Evolutionary conservation across 2,329 filamentous ascomycete species (phyloP), one percentile per base, ranked within the genome.

Genomic region (Monosporascus sp.): DNA sequence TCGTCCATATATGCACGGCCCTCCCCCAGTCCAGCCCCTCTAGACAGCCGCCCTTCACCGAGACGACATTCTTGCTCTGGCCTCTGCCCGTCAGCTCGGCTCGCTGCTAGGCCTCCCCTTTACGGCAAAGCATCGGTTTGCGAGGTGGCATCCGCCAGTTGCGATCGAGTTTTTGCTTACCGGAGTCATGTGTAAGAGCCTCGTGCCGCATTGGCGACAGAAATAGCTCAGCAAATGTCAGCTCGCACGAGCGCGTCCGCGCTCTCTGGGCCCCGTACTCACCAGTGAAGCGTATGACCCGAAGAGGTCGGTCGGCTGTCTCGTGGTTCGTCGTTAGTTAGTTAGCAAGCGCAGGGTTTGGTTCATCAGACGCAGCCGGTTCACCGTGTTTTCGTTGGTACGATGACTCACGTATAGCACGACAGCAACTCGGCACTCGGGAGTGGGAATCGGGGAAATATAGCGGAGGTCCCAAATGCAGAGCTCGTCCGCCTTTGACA

Each of bases 1-100:
- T 83, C 20, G 83, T 85, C 81, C 83, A 88, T 61, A 89, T 84
- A 71, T 90, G 86, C 58, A 82, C 80, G 27, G 83, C 84, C 3
- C 67, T 71, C 14, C 67, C 72, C 81, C 84, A 83, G 67, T 85
- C 78, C 20, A 89, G 71, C 1, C 80, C 83, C 6, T 84, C 78
- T 46, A 90, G 74, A 62, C 85, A 86, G 41, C 85, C 86, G 11
- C 82, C 85, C 64, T 88, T 88, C 46, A 90, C 78, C 17, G 81
- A 82, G 41, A 87, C 78, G 48, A 84, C 76, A 55, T 80, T 78
- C 59, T 85, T 82, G 11, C 76, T 72, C 80, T 80, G 54, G 3
- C 27, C 24, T 4, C 20, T 17, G 9, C 27, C 27, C 20, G 37
- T 44, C 16, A 38, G 41, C 55, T 44, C 55, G 26, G 45, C 38